These are phyloP conservation scores for Cymodocea nodosa DNA, from an alignment of 116 monocot genomes.

Conservation along the genomic window DNA sequence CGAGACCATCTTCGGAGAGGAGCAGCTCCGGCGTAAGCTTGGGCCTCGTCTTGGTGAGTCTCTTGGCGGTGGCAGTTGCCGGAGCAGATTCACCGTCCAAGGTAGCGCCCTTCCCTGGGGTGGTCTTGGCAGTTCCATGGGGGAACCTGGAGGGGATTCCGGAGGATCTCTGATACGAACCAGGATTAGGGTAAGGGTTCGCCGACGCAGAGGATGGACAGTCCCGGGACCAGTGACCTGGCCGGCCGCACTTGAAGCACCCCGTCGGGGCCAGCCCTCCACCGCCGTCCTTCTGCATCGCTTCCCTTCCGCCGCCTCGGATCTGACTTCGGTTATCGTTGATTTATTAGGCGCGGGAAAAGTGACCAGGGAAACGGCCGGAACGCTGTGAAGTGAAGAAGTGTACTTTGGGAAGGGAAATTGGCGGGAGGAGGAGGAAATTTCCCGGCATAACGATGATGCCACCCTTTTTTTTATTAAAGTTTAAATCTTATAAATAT, in stretches of 20 bases:
- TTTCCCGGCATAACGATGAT: too few species aligned
- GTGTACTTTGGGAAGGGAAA: too few species aligned
- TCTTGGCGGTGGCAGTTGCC: constrained; percentile 9
- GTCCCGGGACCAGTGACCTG: constrained; percentile 95
- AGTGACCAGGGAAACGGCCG: too few species aligned
- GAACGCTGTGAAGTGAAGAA: too few species aligned
- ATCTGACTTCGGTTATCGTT: too few species aligned
- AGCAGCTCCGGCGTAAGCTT: constrained; percentile 81
- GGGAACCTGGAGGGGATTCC: constrained; percentile 10
- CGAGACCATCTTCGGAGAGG: constrained; percentile 81
- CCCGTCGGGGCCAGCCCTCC: constrained; percentile 57
- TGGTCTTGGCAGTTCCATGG: neutral
- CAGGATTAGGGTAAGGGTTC: constrained; percentile 31
- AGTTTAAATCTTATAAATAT: too few species aligned
- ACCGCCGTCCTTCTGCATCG: constrained; percentile 20
- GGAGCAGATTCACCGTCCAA: neutral
- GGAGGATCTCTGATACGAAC: constrained; percentile 4
- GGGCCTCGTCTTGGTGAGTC: constrained; percentile 44
- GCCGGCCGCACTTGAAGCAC: constrained; percentile 96
- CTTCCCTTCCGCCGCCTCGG: neutral
- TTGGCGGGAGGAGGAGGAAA: too few species aligned
- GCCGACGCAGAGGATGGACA: constrained; percentile 44
- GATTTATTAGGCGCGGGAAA: too few species aligned
- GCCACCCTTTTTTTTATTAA: too few species aligned
- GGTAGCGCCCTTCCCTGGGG: neutral